Evolutionary conservation across 139 green algal genomes (phyloP), one percentile per base, ranked within the genome.

Genomic region (Chlorella vulgaris): DNA sequence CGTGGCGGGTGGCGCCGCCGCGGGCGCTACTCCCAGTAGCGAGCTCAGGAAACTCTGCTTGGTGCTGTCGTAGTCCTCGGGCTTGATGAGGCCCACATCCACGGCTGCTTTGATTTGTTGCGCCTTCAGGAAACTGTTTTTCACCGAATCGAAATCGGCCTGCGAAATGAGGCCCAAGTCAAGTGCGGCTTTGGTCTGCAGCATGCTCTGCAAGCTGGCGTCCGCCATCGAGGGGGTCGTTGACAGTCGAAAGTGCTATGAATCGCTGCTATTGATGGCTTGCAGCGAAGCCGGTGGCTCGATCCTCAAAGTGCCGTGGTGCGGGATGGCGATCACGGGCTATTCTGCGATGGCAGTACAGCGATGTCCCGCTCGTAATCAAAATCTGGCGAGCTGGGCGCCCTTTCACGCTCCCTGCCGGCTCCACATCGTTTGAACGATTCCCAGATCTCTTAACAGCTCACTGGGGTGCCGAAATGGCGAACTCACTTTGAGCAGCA

Each of bases 71-170:
- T 93, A 95, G 66, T 97, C 93, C 29, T 92, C 86, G 47, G 90
- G 80, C 7, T 84, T 76, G 39, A 97, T 91, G 60, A 98, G 93
- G 31, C 94, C 93, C 24, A 85, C 86, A 55, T 90, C 87, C 60
- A 94, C 66, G 26, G 89, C 91, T 28, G 93, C 89, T 63, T 95
- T 95, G 69, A 97, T 91, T 70, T 94, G 90, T 85, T 97, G 94
- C 0, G 94, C 93, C 21, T 86, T 84, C 28, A 97, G 70, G 76
- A 97, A 98, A 0, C 91, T 90, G 43, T 82, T 78, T 76, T 98
- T 98, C 7, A 97, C 90, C 2, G 80, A 69, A 28, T 90, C 83
- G 62, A 92, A 97, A 81, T 98, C 94, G 7, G 85, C 81, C 38
- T 91, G 80, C 1, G 85, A 88, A 8, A 98, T 86, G 0, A 98